These are phyloP conservation scores for Aspergillus jensenii DNA, from an alignment of 2,329 filamentous ascomycete species.

Conservation along the genomic window DNA sequence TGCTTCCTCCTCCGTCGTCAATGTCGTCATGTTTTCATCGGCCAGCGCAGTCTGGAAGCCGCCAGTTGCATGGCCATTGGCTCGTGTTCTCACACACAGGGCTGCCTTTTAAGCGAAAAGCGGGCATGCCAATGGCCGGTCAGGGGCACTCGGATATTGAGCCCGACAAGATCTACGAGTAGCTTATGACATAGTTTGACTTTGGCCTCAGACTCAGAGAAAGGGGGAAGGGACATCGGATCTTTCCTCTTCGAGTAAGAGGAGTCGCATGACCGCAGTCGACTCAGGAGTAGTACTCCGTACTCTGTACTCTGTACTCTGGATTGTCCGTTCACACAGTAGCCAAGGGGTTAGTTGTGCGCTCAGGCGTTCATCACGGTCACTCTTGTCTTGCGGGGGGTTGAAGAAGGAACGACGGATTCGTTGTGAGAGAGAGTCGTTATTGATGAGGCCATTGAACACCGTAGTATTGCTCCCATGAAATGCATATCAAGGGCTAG, in stretches of 20 bases:
- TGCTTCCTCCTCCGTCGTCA: neutral
- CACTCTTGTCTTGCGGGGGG: neutral
- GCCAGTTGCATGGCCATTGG: neutral
- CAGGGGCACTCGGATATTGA: neutral
- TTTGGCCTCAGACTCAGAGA: neutral
- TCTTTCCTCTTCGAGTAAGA: neutral
- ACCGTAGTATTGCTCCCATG: conserved; percentile 12
- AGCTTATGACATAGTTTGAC: conserved; percentile 1
- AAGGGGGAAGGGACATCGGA: neutral
- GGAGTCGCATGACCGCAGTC: neutral
- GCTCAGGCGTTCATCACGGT: neutral
- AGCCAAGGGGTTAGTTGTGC: neutral
- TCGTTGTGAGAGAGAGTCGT: conserved; percentile 5
- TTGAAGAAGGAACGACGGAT: neutral
- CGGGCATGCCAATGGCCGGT: neutral
- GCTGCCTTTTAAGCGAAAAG: too few relatives aligned
- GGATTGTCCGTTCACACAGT: too few relatives aligned
- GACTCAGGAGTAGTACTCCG: too few relatives aligned
- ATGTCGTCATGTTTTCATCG: neutral
- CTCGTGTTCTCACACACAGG: neutral
- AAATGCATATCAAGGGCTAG: conserved; percentile 10
- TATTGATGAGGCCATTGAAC: conserved; percentile 13
- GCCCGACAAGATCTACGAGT: neutral
- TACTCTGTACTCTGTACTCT: too few relatives aligned
- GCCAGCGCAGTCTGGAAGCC: neutral